Evolutionary conservation across 2,329 filamentous ascomycete genomes (phyloP), one percentile per base, ranked within the genome.

Genomic region (Arthrobotrys conoides): DNA sequence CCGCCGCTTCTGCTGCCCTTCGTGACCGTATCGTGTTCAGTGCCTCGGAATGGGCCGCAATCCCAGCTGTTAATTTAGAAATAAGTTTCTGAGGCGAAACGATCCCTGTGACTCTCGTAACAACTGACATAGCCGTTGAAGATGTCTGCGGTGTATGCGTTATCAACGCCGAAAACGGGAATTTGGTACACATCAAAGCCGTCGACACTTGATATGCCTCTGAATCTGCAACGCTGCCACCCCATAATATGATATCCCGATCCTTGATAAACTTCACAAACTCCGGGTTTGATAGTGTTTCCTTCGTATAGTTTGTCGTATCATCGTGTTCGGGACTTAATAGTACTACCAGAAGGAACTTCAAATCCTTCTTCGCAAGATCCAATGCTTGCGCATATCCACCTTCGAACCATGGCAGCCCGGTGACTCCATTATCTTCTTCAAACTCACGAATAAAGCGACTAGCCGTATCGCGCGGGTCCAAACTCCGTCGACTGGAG

Each of bases 311-410:
- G 0, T 88, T 87, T 22, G 90, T 88, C 0, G 93, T 98, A 82
- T 98, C 94, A 83, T 99, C 96, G 84, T 99, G 95, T 84, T 98
- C 96, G 0, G 94, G 93, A 0, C 94, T 96, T 67, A 97, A 86
- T 16, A 99, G 88, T 4, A 98, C 86, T 16, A 97, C 91, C n/a
- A 98, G 85, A 14, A 99, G 87, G 83, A 96, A 97, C 83, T 96
- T 96, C 70, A 97, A 88, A 41, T 98, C 93, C 81, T 90, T 91
- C 86, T 98, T 97, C 5, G 95, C 94, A 44, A 91, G 86, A 83
- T 99, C 96, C 80, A 97, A 90, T 0, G 94, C 94, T 85, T 97
- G 92, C 4, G 96, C 94, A 83, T 98, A 96, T 3, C 95, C 94
- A 65, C 92, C 92, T 83, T 97, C 94, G 81, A 91, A 90, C 84